Percentiles rank a stretch among this genome's conserved stretches.
These are phyloP conservation scores for Melastoma malabathricum DNA, from an alignment of 345 rosid genomes.

Conservation along the genomic window DNA sequence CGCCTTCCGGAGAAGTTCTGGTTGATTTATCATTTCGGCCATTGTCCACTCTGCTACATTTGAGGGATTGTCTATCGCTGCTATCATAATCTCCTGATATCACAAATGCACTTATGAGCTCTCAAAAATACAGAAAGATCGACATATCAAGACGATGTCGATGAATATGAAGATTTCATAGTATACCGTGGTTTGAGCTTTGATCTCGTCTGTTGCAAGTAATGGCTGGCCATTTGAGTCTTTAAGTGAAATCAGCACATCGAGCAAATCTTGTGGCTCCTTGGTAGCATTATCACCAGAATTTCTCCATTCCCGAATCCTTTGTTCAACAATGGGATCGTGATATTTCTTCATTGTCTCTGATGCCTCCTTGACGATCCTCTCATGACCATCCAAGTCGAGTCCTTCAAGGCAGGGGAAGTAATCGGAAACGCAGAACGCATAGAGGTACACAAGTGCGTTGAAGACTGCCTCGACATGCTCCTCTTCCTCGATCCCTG, in stretches of 20 bases:
- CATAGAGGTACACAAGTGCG: slow-evolving; percentile 15
- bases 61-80: slow-evolving; percentile 33
- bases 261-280: slow-evolving; percentile 28
- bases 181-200: slow-evolving; percentile 25
- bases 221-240: slow-evolving; percentile 19
- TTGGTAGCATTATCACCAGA: slow-evolving; percentile 2
- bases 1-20: slow-evolving; percentile 25
- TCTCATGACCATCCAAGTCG: slow-evolving; percentile 49
- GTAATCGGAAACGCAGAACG: slow-evolving; percentile 38
- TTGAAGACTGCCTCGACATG: slow-evolving; percentile 31
- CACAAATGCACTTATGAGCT: too few relatives aligned
- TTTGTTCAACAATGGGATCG: slow-evolving; percentile 29
- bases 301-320: slow-evolving; percentile 16
- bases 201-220: slow-evolving; percentile 27
- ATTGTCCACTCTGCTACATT: slow-evolving; percentile 35
- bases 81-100: slow-evolving; percentile 25
- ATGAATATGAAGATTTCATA: background rate
- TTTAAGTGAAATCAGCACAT: slow-evolving; percentile 22
- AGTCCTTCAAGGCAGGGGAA: slow-evolving; percentile 27
- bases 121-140: background rate
- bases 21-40: slow-evolving; percentile 36
- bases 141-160: background rate
- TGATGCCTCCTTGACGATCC: slow-evolving; percentile 10
- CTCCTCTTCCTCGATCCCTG: slow-evolving; percentile 32
- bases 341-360: slow-evolving; percentile 23